Conservation (phyloP, 2,329 filamentous ascomycete genomes). For the Talaromyces marneffei region DNA sequence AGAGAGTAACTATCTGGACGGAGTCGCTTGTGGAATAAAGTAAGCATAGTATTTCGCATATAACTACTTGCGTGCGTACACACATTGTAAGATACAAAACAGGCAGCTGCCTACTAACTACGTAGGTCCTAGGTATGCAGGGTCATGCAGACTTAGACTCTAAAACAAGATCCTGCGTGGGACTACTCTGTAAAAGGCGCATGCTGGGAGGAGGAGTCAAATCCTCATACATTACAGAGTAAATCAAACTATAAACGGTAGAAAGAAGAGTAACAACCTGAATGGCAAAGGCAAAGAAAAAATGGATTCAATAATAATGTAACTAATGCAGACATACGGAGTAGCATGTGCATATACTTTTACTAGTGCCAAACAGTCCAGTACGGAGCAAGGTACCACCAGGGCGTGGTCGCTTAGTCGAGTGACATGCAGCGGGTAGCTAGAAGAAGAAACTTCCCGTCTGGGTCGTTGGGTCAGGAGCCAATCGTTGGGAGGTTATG, state of each 20-base stretch:
- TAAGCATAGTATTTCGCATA: not conserved
- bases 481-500: not conserved
- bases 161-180: not conserved
- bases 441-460: constrained; percentile 11
- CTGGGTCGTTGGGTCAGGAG: not conserved
- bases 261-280: not conserved
- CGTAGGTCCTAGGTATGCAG: not conserved
- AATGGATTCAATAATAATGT: not conserved
- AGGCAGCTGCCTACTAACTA: not conserved
- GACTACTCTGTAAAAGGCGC: not conserved
- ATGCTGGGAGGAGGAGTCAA: not conserved
- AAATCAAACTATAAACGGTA: not conserved
- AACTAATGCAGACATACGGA: constrained; percentile 1
- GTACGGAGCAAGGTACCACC: not conserved
- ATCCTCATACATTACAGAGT: not conserved
- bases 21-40: not conserved
- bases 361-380: not conserved
- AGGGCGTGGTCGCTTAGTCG: not conserved
- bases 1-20: not conserved
- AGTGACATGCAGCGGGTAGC: constrained; percentile 13
- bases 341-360: constrained; percentile 7
- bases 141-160: not conserved
- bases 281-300: not conserved
- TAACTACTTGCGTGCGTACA: not conserved
- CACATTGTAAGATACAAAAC: not conserved